Evolutionary conservation across 2,329 filamentous ascomycete genomes (phyloP).

Genomic region (Alternaria atra): DNA sequence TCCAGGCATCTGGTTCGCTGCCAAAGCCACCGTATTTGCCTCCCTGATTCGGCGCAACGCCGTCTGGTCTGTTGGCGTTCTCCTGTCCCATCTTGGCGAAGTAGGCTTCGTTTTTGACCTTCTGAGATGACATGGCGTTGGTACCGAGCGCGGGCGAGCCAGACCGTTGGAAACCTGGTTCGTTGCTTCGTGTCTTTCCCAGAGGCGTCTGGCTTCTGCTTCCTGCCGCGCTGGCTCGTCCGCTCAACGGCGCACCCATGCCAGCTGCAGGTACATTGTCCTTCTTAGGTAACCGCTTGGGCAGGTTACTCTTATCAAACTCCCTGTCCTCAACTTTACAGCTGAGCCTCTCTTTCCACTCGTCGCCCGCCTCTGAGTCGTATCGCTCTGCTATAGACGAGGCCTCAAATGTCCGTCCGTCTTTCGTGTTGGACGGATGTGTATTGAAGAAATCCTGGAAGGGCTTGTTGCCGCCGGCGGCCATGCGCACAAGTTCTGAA

Average conservation of each 20-base stretch:
- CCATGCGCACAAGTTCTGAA: constrained; percentile 92
- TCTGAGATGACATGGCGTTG: constrained; percentile 54
- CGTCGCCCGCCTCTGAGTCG: constrained; percentile 87
- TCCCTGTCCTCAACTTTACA: constrained; percentile 89
- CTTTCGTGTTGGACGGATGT: constrained; percentile 57
- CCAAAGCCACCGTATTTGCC: constrained; percentile 95
- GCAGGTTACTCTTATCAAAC: constrained; percentile 76
- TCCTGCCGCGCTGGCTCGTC: constrained; percentile 47
- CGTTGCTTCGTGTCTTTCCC: constrained; percentile 47
- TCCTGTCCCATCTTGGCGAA: constrained; percentile 85
- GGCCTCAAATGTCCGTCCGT: constrained; percentile 74
- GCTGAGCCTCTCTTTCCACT: constrained; percentile 90
- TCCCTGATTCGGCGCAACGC: constrained; percentile 85
- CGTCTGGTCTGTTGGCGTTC: constrained; percentile 78
- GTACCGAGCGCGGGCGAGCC: constrained; percentile 52
- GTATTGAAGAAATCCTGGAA: constrained; percentile 87
- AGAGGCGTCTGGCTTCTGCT: constrained; percentile 52
- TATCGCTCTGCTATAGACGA: constrained; percentile 91
- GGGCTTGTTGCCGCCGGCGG: constrained; percentile 85
- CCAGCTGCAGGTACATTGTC: constrained; percentile 34
- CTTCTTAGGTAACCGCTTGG: constrained; percentile 55
- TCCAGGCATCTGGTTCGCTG: constrained; percentile 70
- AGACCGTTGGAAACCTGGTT: constrained; percentile 42
- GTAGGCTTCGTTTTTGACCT: constrained; percentile 81
- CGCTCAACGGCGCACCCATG: constrained; percentile 40